A percentile compares a stretch with the other conserved stretches of the same genome.
phyloP scores from a whole-genome alignment of 805 yeast species.

The Candida montana region DNA sequence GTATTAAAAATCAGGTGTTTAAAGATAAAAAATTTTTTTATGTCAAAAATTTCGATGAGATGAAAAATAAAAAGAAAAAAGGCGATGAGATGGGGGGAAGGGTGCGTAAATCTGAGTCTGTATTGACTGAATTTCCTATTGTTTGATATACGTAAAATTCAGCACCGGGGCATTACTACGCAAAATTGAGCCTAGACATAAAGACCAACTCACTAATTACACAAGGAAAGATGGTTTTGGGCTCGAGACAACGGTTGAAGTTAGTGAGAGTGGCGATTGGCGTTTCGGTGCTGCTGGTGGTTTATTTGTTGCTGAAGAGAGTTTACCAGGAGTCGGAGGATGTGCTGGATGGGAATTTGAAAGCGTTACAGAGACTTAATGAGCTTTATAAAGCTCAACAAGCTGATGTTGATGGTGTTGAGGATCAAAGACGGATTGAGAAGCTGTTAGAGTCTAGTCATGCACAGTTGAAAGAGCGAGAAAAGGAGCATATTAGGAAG shows the following conservation, averaged over 20 bases:
- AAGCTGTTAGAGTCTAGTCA: neutral
- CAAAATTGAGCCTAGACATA: too few relatives aligned
- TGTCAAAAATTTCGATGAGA: neutral
- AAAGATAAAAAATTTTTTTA: neutral
- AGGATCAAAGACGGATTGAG: too few relatives aligned
- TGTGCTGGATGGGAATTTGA: slow-evolving; percentile 2
- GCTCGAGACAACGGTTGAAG: neutral
- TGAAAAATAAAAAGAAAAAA: neutral
- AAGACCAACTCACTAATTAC: too few relatives aligned
- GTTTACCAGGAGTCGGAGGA: slow-evolving; percentile 1
- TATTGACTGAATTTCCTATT: too few relatives aligned
- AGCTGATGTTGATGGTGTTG: neutral
- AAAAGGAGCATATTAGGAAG: neutral
- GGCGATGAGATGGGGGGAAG: neutral
- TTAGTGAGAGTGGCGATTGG: neutral
- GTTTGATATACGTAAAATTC: too few relatives aligned
- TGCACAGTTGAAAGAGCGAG: neutral
- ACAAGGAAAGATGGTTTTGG: too few relatives aligned
- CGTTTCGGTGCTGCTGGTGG: neutral
- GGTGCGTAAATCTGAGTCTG: neutral
- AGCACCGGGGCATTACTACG: too few relatives aligned
- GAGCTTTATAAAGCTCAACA: neutral
- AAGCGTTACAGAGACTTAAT: slow-evolving; percentile 2
- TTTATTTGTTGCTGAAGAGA: slow-evolving; percentile 1
- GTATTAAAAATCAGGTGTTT: slow-evolving; percentile 2